These are phyloP conservation scores for Starmera pachycereana DNA, from an alignment of 805 yeast species.

Conservation along the genomic window DNA sequence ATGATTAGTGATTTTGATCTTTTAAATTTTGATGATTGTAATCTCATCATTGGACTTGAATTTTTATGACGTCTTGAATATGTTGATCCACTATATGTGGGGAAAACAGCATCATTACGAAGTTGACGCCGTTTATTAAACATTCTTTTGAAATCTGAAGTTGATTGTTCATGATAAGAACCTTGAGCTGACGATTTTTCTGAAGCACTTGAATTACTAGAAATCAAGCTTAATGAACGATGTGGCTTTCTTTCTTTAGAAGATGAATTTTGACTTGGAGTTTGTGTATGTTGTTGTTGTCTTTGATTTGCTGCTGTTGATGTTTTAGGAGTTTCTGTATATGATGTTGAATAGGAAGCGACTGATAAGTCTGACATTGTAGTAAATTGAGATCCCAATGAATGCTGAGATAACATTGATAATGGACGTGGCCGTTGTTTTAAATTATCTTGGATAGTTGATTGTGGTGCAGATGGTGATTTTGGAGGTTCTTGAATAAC, in stretches of 20 bases:
- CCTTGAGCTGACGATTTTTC: constrained; percentile 28
- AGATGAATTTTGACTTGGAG: constrained; percentile 7
- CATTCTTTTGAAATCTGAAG: constrained; percentile 17
- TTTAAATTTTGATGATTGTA: constrained; percentile 11
- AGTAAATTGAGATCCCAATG: constrained; percentile 35
- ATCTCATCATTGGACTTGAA: constrained; percentile 18
- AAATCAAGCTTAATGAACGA: constrained; percentile 23
- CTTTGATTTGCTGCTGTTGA: constrained; percentile 6
- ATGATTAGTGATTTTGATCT: constrained; percentile 12
- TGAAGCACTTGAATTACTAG: constrained; percentile 28
- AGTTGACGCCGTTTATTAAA: constrained; percentile 4
- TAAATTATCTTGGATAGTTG: background rate
- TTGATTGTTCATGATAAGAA: constrained; percentile 29
- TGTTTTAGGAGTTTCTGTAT: background rate
- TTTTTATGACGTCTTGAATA: constrained; percentile 11
- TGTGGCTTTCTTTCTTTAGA: constrained; percentile 11
- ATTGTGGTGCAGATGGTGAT: constrained; percentile 8
- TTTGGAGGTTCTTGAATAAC: constrained; percentile 21
- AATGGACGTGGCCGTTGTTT: constrained; percentile 30
- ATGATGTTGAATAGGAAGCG: constrained; percentile 8
- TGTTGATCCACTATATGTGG: background rate
- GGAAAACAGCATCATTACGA: constrained; percentile 8
- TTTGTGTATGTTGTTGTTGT: constrained; percentile 1
- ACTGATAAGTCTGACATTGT: constrained; percentile 41
- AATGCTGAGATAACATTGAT: constrained; percentile 41